Base-by-base conservation (phyloP, 106 monocot species). In the Platanthera guangdongensis region DNA sequence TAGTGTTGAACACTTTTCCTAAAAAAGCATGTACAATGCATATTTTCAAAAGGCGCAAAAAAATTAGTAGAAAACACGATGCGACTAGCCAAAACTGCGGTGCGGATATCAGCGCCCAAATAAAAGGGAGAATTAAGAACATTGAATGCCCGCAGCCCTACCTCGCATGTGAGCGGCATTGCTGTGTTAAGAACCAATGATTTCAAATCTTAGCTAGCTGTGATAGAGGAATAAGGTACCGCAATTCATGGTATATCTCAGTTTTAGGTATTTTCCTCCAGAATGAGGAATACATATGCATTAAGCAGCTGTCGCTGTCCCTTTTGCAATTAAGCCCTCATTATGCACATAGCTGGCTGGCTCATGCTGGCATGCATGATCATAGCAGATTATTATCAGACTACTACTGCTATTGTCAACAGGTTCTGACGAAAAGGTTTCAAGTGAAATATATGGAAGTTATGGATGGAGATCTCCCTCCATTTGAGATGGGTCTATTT, bases 91-190 rank as follows among this genome's bases (percentile, higher is more conserved):
- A n/a, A n/a, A n/a, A n/a, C n/a, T n/a, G n/a, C n/a, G n/a, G n/a
- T n/a, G n/a, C n/a, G n/a, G n/a, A n/a, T n/a, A n/a, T n/a, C n/a
- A n/a, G n/a, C n/a, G n/a, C n/a, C n/a, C n/a, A n/a, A n/a, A n/a
- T n/a, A n/a, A n/a, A n/a, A n/a, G n/a, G 39, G 14, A 12, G 25
- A 25, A 25, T 25, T 25, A 32, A 32, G 65, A 25, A 65, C 65
- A 65, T 65, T 65, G 65, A 65, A 65, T 65, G 65, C 65, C 0
- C 32, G 65, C 18, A 65, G 18, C 65, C 65, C 65, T 32, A 65
- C 65, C 32, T 9, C 12, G 12, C 65, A 65, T 65, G 65, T 65
- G 65, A 65, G 65, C 32, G 65, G 39, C 65, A 39, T 19, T n/a
- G 2, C 59, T 60, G 18, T 7, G 0, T 7, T 60, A 60, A 60